Base-by-base conservation (phyloP, 257 asterid species). In the Catharanthus roseus region DNA sequence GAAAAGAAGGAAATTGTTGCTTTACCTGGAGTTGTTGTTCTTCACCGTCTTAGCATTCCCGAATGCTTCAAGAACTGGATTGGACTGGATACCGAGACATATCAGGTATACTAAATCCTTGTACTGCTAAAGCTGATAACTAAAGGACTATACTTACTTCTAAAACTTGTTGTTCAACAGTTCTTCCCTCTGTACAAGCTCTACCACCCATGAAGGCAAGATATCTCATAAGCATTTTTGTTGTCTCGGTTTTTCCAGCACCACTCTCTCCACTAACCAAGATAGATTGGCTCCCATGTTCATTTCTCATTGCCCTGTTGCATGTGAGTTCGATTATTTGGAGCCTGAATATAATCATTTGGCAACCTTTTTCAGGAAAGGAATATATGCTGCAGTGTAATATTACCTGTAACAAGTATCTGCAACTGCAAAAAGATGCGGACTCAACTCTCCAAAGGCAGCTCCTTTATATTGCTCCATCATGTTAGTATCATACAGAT, bases 211-310 rank as follows among this genome's bases (percentile, higher is more conserved):
- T 89, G 63, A 87, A 91, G 0, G 98, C 97, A 67, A 93, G 97
- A 81, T 93, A 93, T 78, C 96, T 86, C 98, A 93, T 93, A 11
- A 93, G 77, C 98, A 90, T 86, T 76, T 93, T 93, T 6, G 98
- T 93, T 28, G 98, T 91, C 86, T 93, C 98, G 0, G 97, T 91
- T 84, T 93, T 93, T 16, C 96, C 97, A 29, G 97, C 98, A 72
- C 98, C 98, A 69, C 97, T 90, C 81, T 93, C 98, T 76, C 98
- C 98, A 74, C 97, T 93, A 63, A 93, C 98, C 88, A 93, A 80
- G 74, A 93, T 93, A 45, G 98, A 91, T 73, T 93, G 96, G 89
- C 95, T 93, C 65, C 91, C 95, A 8, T 86, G 92, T 69, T 93
- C 98, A 76, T 93, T 89, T 56, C 83, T 82, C 81, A 93, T 87